These are phyloP conservation scores for Sistotremastrum niveocremeum DNA, from an alignment of 768 basidiomycete species.

Conservation along the genomic window DNA sequence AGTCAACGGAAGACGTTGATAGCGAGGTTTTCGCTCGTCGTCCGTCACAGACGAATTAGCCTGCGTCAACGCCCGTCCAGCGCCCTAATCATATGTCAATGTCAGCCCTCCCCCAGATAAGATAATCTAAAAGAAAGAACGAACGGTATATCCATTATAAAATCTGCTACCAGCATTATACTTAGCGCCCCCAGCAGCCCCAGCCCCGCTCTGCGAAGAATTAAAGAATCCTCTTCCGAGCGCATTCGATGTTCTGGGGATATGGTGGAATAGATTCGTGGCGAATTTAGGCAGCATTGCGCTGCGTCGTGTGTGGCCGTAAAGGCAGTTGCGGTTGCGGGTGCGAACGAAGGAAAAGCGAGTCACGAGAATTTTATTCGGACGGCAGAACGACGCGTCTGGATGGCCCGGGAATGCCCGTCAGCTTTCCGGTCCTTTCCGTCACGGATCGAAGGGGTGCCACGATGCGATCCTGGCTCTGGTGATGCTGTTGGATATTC, in stretches of 20 bases:
- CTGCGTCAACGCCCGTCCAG: slow-evolving; percentile 60
- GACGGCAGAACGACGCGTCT: too few relatives aligned
- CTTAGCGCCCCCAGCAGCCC: slow-evolving; percentile 60
- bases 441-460: too few relatives aligned
- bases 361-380: too few relatives aligned
- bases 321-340: too few relatives aligned
- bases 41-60: slow-evolving; percentile 51
- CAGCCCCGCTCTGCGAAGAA: slow-evolving; percentile 40
- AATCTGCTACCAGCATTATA: slow-evolving; percentile 60
- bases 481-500: too few relatives aligned
- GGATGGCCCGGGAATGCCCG: too few relatives aligned
- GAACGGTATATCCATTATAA: slow-evolving; percentile 53
- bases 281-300: slow-evolving; percentile 75
- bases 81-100: slow-evolving; percentile 28
- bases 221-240: slow-evolving; percentile 33
- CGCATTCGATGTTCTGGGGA: slow-evolving; percentile 27
- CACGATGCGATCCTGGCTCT: too few relatives aligned
- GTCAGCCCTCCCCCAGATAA: background rate
- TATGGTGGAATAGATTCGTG: slow-evolving; percentile 62
- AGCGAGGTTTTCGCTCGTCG: slow-evolving; percentile 39
- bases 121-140: slow-evolving; percentile 12
- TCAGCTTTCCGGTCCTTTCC: too few relatives aligned
- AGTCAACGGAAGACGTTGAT: slow-evolving; percentile 15
- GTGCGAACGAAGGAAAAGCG: too few relatives aligned
- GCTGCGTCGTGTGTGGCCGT: too few relatives aligned